These are phyloP conservation scores for Microcyclosporella mali DNA, from an alignment of 2,329 filamentous ascomycete genomes.

Conservation along the genomic window DNA sequence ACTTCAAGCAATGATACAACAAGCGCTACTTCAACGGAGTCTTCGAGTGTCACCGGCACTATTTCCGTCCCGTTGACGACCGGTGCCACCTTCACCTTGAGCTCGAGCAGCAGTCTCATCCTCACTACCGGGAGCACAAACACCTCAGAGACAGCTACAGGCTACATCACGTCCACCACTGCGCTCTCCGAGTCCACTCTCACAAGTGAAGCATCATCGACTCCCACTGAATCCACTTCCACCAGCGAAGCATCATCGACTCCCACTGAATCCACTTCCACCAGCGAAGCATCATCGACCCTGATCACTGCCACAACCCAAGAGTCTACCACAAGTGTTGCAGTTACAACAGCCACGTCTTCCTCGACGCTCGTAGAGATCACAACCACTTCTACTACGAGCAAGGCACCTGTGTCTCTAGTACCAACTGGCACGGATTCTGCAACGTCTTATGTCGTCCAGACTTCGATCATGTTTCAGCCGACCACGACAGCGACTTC, in stretches of 20 bases:
- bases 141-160: conserved; percentile 1
- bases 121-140: conserved; percentile 1
- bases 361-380: conserved; percentile 4
- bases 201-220: conserved; percentile 2
- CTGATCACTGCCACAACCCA: conserved; percentile 6
- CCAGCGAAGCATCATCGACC: conserved; percentile 3
- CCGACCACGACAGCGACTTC: conserved; percentile 34
- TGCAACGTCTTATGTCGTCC: conserved; percentile 45
- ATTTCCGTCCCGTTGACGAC: conserved; percentile 17
- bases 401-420: conserved; percentile 36
- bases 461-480: conserved; percentile 57
- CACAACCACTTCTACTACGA: conserved; percentile 12
- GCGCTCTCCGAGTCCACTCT: not conserved
- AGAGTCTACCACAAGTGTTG: conserved; percentile 7
- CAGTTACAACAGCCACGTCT: not conserved
- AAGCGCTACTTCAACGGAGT: conserved; percentile 1
- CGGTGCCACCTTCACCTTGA: conserved; percentile 9
- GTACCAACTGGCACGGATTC: conserved; percentile 42
- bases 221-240: conserved; percentile 2
- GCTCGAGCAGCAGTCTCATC: conserved; percentile 3
- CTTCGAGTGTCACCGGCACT: no score
- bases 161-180: not conserved
- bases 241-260: conserved; percentile 3
- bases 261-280: conserved; percentile 2
- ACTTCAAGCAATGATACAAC: conserved; percentile 6